Conservation (phyloP, 2,329 filamentous ascomycete species). For the Diaporthe amygdali region DNA sequence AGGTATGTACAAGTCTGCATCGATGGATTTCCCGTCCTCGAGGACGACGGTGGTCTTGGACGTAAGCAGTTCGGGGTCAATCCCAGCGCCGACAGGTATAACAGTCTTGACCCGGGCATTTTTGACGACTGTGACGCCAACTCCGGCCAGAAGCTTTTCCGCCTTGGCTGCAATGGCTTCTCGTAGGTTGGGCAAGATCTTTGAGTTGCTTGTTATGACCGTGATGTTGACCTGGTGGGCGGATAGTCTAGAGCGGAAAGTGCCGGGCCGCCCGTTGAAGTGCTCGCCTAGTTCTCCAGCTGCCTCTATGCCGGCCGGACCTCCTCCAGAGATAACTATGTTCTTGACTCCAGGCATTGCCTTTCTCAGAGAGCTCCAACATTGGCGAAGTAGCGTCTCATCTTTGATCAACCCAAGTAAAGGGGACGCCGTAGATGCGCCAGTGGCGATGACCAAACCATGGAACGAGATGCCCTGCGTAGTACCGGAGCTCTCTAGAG, state of each 20-base stretch:
- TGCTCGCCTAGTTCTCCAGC: slow-evolving; percentile 57
- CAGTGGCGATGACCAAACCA: slow-evolving; percentile 55
- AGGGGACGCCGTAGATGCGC: slow-evolving; percentile 49
- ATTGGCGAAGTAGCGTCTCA: slow-evolving; percentile 36
- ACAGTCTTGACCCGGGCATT: slow-evolving; percentile 43
- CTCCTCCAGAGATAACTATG: slow-evolving; percentile 52
- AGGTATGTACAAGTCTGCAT: slow-evolving; percentile 54
- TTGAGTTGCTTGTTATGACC: slow-evolving; percentile 42
- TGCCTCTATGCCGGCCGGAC: slow-evolving; percentile 49
- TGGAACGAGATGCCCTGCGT: slow-evolving; percentile 41
- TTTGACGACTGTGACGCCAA: slow-evolving; percentile 54
- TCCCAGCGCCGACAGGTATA: slow-evolving; percentile 35
- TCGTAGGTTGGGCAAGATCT: slow-evolving; percentile 47
- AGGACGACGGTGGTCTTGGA: slow-evolving; percentile 42
- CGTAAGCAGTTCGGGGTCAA: slow-evolving; percentile 27
- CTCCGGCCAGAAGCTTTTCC: slow-evolving; percentile 44
- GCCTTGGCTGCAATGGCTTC: slow-evolving; percentile 44
- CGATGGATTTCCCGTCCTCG: slow-evolving; percentile 41
- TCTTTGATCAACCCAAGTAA: slow-evolving; percentile 45
- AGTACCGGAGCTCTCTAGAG: neutral
- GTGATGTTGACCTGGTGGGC: slow-evolving; percentile 49
- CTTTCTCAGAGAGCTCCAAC: slow-evolving; percentile 45
- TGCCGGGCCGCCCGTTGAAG: slow-evolving; percentile 51
- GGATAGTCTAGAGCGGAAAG: slow-evolving; percentile 37
- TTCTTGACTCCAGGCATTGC: slow-evolving; percentile 43